These are phyloP conservation scores for Gentiana straminea DNA, from an alignment of 257 asterid genomes.

Conservation along the genomic window DNA sequence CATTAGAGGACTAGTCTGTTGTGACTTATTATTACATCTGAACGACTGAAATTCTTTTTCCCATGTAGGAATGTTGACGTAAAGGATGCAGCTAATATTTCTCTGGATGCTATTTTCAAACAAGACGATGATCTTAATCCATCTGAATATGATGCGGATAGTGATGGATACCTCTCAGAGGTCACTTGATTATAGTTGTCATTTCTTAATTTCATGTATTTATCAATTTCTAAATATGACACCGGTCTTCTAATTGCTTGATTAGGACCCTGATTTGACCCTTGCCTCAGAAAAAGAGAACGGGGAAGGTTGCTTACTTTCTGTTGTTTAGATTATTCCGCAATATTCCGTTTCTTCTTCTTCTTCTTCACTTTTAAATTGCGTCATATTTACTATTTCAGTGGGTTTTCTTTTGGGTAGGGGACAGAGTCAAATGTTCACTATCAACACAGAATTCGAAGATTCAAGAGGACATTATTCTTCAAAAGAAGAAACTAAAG, in stretches of 20 bases:
- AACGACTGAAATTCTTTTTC: background rate
- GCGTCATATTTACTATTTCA: constrained; percentile 10
- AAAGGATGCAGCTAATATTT: constrained; percentile 30
- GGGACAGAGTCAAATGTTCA: constrained; percentile 26
- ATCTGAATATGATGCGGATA: constrained; percentile 56
- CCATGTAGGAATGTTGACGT: constrained; percentile 30
- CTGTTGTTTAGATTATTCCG: background rate
- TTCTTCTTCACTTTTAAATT: background rate
- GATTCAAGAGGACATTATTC: constrained; percentile 41
- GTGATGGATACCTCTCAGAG: constrained; percentile 98
- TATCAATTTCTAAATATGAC: constrained; percentile 6
- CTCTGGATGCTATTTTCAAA: constrained; percentile 51
- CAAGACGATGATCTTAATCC: constrained; percentile 42
- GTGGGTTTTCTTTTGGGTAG: constrained; percentile 29
- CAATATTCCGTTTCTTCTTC: background rate
- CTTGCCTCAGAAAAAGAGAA: constrained; percentile 24
- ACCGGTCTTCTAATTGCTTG: constrained; percentile 21
- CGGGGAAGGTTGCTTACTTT: constrained; percentile 38
- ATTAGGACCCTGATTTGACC: constrained; percentile 51
- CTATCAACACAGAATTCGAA: constrained; percentile 48
- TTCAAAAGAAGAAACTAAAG: constrained; percentile 60
- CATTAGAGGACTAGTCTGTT: no score
- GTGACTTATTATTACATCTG: no score
- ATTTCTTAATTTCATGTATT: background rate
- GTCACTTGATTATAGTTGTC: constrained; percentile 30